Conservation (phyloP, 2,329 filamentous ascomycete species). For the Elsinoe perseae region DNA sequence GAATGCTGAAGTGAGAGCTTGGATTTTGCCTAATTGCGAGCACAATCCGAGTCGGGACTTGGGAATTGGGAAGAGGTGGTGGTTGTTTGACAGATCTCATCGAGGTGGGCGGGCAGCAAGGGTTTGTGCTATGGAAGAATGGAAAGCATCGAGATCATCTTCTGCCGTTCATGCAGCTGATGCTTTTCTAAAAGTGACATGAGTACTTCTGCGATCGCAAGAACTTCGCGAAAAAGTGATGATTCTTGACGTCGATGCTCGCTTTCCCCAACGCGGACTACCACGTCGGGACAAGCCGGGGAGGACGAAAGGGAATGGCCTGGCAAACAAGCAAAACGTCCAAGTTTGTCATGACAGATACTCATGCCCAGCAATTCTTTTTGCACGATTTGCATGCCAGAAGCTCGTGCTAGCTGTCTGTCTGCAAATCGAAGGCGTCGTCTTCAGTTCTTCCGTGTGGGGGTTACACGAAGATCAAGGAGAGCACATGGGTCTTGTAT, state of each 20-base stretch:
- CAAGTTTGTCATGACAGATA: conserved; percentile 3
- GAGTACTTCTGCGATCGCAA: background rate
- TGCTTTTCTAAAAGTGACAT: background rate
- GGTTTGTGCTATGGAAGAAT: background rate
- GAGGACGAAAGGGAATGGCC: background rate
- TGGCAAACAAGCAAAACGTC: background rate
- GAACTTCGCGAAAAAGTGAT: background rate
- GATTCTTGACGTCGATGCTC: background rate
- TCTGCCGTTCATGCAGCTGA: conserved; percentile 1
- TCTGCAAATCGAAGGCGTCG: background rate
- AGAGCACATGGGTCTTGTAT: background rate
- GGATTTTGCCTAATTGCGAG: background rate
- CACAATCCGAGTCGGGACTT: background rate
- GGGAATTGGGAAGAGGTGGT: background rate
- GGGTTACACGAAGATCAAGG: background rate
- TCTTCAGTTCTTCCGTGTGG: conserved; percentile 1
- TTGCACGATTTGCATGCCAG: background rate
- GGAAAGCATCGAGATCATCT: background rate
- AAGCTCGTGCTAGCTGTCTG: background rate
- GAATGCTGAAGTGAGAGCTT: background rate
- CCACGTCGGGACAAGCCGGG: background rate
- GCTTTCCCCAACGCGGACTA: background rate
- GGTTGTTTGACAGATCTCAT: conserved; percentile 2
- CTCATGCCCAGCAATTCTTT: background rate
- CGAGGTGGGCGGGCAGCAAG: background rate